Percentiles rank a stretch among this genome's conserved stretches.
phyloP scores from a whole-genome alignment of 257 asterid genomes.

The Solanum rostratum region DNA sequence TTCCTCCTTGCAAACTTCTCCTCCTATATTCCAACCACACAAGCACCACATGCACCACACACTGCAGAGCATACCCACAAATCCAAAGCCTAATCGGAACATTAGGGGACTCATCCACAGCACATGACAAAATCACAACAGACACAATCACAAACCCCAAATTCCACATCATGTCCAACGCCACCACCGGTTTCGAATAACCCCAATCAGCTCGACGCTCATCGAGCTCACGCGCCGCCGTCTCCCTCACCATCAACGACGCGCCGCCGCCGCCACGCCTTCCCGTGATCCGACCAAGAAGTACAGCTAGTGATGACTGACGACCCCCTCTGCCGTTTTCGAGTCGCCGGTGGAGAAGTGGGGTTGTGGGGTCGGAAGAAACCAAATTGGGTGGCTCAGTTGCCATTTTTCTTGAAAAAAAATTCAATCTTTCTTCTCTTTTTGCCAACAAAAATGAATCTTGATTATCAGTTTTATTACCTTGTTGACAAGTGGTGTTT shows the following conservation, averaged over 20 bases:
- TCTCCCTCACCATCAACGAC: slow-evolving; percentile 72
- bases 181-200: slow-evolving; percentile 85
- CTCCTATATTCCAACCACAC: slow-evolving; percentile 65
- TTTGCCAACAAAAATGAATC: background rate
- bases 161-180: slow-evolving; percentile 84
- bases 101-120: slow-evolving; percentile 50
- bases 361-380: slow-evolving; percentile 7
- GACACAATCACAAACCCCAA: slow-evolving; percentile 72
- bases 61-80: slow-evolving; percentile 74
- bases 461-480: background rate
- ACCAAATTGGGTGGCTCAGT: background rate
- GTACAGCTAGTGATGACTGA: slow-evolving; percentile 43
- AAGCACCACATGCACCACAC: slow-evolving; percentile 70
- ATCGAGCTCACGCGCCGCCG: slow-evolving; percentile 95
- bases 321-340: slow-evolving; percentile 19
- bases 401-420: slow-evolving; percentile 5
- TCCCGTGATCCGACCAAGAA: slow-evolving; percentile 59
- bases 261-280: slow-evolving; percentile 66
- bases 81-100: slow-evolving; percentile 92
- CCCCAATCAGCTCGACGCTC: slow-evolving; percentile 98
- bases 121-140: slow-evolving; percentile 39
- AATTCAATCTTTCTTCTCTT: background rate
- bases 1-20: slow-evolving; percentile 23
- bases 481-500: background rate
- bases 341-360: slow-evolving; percentile 58